Evolutionary conservation across 2,329 filamentous ascomycete species (phyloP).

Genomic region (Colletotrichum aenigma): DNA sequence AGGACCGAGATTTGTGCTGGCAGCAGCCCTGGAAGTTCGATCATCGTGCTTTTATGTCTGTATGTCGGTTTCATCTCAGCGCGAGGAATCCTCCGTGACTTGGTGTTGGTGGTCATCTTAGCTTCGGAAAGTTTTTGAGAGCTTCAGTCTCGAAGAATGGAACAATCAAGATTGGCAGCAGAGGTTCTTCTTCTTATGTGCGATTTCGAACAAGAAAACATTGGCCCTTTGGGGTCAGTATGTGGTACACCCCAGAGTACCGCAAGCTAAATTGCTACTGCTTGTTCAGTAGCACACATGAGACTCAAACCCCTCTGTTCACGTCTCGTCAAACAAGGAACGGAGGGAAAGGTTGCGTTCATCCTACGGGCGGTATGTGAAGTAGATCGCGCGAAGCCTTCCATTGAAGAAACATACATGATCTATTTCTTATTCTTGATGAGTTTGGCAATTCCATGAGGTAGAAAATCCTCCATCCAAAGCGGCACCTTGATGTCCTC

Average conservation of each 20-base stretch:
- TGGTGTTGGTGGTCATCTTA: background rate
- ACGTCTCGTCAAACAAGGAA: background rate
- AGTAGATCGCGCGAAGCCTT: background rate
- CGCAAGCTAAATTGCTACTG: background rate
- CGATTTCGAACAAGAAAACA: background rate
- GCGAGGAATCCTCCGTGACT: background rate
- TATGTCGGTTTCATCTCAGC: background rate
- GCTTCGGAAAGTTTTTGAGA: background rate
- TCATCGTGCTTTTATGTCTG: background rate
- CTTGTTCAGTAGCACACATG: background rate
- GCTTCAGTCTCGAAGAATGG: background rate
- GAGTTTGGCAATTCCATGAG: background rate
- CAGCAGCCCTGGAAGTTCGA: background rate
- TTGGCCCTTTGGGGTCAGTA: background rate
- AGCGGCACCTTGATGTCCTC: background rate
- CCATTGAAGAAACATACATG: background rate
- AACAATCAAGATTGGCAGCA: background rate
- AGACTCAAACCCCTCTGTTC: background rate
- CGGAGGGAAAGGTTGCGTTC: background rate
- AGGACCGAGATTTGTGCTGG: background rate
- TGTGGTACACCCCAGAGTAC: background rate
- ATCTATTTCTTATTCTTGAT: background rate
- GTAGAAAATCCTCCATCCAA: background rate
- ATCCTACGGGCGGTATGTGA: background rate
- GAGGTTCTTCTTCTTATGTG: background rate